These are phyloP conservation scores for Gonium pectorale DNA, from an alignment of 139 green algal species.

Conservation along the genomic window DNA sequence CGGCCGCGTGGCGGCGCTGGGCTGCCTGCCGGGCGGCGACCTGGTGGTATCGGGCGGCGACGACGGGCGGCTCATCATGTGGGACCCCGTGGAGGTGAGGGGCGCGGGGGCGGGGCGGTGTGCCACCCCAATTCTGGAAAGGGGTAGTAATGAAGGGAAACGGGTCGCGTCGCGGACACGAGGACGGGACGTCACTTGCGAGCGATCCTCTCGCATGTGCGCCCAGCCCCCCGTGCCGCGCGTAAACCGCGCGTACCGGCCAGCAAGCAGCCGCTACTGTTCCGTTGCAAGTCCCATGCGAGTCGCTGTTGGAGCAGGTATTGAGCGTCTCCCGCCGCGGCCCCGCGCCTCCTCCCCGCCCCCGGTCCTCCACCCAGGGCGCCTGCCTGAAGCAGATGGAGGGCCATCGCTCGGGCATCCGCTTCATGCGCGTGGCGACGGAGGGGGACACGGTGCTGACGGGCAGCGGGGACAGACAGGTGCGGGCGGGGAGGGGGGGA, in stretches of 20 bases:
- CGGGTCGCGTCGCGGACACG: no score
- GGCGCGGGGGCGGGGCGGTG: no score
- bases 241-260: no score
- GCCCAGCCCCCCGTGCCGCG: no score
- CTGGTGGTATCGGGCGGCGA: constrained; percentile 38
- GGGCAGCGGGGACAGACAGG: constrained; percentile 32
- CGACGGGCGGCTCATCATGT: constrained; percentile 52
- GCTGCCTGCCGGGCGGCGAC: constrained; percentile 29
- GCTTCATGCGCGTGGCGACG: constrained; percentile 13
- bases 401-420: constrained; percentile 22
- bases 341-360: background rate
- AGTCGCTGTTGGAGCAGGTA: no score
- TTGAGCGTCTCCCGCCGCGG: no score
- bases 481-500: background rate
- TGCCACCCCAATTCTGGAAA: no score
- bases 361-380: background rate
- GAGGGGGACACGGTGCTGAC: constrained; percentile 9
- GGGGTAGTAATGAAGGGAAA: no score
- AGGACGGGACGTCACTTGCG: no score
- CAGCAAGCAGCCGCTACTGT: no score
- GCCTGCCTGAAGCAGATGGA: constrained; percentile 29
- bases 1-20: constrained; percentile 17
- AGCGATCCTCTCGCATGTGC: no score
- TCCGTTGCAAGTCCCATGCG: no score
- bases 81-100: constrained; percentile 39